phyloP scores from a whole-genome alignment of 352 stramenopile genomes.

The Pythium periplocum region DNA sequence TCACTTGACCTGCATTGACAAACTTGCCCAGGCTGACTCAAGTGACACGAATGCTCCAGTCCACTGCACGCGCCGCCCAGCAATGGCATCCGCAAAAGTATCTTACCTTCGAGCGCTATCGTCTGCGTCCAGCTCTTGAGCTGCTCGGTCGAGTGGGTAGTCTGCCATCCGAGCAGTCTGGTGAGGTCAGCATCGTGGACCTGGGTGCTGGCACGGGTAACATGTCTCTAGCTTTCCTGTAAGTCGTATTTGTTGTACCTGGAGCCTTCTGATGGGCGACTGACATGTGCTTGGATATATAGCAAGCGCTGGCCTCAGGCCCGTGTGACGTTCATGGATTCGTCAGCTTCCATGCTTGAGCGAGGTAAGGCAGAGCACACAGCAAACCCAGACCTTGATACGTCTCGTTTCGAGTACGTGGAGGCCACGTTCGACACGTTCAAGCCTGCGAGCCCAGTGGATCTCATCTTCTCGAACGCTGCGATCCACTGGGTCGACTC shows the following conservation, averaged over 20 bases:
- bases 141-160: conserved; percentile 37
- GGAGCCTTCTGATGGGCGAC: conserved; percentile 1
- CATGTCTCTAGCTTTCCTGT: conserved; percentile 62
- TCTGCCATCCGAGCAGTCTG: conserved; percentile 7
- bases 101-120: conserved; percentile 53
- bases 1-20: no score
- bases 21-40: no score
- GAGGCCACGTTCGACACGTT: conserved; percentile 59
- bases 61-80: conserved; percentile 21
- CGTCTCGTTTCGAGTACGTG: conserved; percentile 30
- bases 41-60: no score
- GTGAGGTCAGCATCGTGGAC: conserved; percentile 38
- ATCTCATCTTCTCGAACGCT: conserved; percentile 74
- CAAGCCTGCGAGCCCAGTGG: conserved; percentile 25
- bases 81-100: conserved; percentile 57
- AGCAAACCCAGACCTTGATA: conserved; percentile 18
- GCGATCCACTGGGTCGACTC: conserved; percentile 61
- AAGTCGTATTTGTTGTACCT: conserved; percentile 7
- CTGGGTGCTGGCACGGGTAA: conserved; percentile 65
- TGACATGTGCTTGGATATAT: background rate
- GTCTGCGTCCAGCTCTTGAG: conserved; percentile 57
- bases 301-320: conserved; percentile 49
- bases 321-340: conserved; percentile 54
- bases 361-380: conserved; percentile 36
- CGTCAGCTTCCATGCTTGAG: conserved; percentile 54